Conservation (phyloP, 2,329 filamentous ascomycete genomes). For the Ophiostoma himal-ulmi region DNA sequence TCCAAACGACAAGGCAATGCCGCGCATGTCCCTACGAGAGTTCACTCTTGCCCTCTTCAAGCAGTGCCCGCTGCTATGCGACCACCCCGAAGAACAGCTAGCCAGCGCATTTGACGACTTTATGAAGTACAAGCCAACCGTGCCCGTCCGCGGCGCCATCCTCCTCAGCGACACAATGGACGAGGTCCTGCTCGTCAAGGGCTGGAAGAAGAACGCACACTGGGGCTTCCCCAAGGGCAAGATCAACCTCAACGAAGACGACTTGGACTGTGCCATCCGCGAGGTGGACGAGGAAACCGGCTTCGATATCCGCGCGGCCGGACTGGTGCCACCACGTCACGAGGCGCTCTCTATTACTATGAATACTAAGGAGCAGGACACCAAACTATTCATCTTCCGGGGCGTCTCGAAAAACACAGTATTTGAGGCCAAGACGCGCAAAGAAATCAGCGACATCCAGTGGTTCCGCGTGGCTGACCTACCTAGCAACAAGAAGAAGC, state of each 20-base stretch:
- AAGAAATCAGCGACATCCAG: slow-evolving; percentile 94
- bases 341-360: slow-evolving; percentile 41
- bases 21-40: slow-evolving; percentile 73
- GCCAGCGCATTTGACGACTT: slow-evolving; percentile 85
- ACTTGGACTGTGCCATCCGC: slow-evolving; percentile 85
- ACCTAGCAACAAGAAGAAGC: slow-evolving; percentile 70
- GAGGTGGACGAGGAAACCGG: slow-evolving; percentile 97
- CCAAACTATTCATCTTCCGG: slow-evolving; percentile 85
- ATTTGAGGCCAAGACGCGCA: slow-evolving; percentile 86
- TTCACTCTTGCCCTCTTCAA: slow-evolving; percentile 91
- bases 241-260: slow-evolving; percentile 95
- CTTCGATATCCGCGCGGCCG: slow-evolving; percentile 70
- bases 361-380: slow-evolving; percentile 53
- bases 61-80: slow-evolving; percentile 82
- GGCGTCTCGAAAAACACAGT: slow-evolving; percentile 78
- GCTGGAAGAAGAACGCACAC: slow-evolving; percentile 93
- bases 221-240: slow-evolving; percentile 98
- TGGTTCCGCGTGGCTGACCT: slow-evolving; percentile 91
- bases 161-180: slow-evolving; percentile 94
- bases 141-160: slow-evolving; percentile 91
- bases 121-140: slow-evolving; percentile 85
- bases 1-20: slow-evolving; percentile 75
- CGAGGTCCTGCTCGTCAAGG: slow-evolving; percentile 85
- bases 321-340: slow-evolving; percentile 65
- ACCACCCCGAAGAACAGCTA: slow-evolving; percentile 71